phyloP scores from a whole-genome alignment of 495 filamentous ascomycete genomes.

The Amphirosellinia nigrospora region DNA sequence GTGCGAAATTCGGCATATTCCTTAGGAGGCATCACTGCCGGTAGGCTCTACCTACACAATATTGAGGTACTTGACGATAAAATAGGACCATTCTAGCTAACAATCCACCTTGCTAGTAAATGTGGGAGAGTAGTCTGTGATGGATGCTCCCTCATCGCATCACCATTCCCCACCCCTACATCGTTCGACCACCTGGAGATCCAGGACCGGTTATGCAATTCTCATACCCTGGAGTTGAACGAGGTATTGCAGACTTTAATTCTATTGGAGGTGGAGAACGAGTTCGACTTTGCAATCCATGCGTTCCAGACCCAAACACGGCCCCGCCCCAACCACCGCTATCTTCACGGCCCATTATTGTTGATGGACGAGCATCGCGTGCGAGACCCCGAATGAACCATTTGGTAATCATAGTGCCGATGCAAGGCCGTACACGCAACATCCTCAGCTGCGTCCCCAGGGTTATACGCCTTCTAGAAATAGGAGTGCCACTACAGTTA shows the following conservation, averaged over 20 bases:
- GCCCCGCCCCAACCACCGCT: conserved; percentile 59
- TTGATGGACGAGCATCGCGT: conserved; percentile 30
- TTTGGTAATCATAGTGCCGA: conserved; percentile 32
- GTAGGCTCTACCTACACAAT: conserved; percentile 46
- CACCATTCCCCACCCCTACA: conserved; percentile 90
- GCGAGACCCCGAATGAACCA: conserved; percentile 38
- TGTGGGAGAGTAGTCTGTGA: conserved; percentile 95
- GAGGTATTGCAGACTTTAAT: conserved; percentile 49
- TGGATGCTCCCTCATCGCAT: conserved; percentile 94
- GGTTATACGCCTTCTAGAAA: conserved; percentile 4
- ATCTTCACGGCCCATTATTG: conserved; percentile 24
- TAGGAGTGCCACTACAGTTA: conserved; percentile 54
- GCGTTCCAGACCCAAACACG: conserved; percentile 89
- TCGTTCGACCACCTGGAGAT: conserved; percentile 78
- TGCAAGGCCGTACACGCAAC: conserved; percentile 26
- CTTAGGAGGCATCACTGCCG: conserved; percentile 90
- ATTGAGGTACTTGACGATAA: background rate
- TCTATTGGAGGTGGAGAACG: conserved; percentile 77
- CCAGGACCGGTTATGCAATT: conserved; percentile 52
- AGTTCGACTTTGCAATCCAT: conserved; percentile 92
- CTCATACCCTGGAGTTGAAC: conserved; percentile 47
- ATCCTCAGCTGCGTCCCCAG: background rate
- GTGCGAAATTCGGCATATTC: conserved; percentile 79
- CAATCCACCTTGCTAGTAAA: conserved; percentile 61
- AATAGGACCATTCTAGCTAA: conserved; percentile 25